Conservation (phyloP, 2,329 filamentous ascomycete species). For the Fusarium foetens region DNA sequence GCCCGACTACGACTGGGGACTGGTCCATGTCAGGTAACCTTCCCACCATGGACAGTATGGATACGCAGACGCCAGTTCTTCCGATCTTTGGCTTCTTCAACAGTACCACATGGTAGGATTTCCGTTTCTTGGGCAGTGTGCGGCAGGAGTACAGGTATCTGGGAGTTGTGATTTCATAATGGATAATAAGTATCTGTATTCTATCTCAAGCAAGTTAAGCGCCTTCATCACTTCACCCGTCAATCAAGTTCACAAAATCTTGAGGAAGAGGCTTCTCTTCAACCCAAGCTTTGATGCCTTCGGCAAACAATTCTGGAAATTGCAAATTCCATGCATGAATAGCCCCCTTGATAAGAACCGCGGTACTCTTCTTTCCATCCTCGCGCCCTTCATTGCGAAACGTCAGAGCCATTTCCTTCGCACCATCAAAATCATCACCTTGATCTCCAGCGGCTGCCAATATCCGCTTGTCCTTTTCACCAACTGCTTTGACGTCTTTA, state of each 20-base stretch:
- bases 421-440: conserved; percentile 47
- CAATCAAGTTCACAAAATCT: conserved; percentile 25
- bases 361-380: neutral
- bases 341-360: neutral
- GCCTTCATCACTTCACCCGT: fast-evolving
- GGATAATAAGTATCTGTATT: neutral
- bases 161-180: fast-evolving
- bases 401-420: conserved; percentile 30
- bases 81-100: conserved; percentile 19
- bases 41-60: neutral
- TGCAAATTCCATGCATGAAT: conserved; percentile 56
- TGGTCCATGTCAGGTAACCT: neutral
- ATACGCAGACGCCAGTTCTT: conserved; percentile 2
- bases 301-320: conserved; percentile 52
- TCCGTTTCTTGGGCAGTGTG: too few species aligned
- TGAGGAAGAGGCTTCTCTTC: conserved; percentile 42
- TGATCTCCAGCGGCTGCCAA: conserved; percentile 46
- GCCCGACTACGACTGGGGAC: neutral
- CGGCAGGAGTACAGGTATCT: too few species aligned
- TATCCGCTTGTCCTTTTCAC: conserved; percentile 35
- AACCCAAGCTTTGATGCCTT: conserved; percentile 52
- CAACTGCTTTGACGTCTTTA: conserved; percentile 41
- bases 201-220: fast-evolving
- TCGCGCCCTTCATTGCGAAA: neutral
- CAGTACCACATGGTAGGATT: neutral